Conservation (phyloP, 495 filamentous ascomycete species). For the Diplogelasinospora grovesii region DNA sequence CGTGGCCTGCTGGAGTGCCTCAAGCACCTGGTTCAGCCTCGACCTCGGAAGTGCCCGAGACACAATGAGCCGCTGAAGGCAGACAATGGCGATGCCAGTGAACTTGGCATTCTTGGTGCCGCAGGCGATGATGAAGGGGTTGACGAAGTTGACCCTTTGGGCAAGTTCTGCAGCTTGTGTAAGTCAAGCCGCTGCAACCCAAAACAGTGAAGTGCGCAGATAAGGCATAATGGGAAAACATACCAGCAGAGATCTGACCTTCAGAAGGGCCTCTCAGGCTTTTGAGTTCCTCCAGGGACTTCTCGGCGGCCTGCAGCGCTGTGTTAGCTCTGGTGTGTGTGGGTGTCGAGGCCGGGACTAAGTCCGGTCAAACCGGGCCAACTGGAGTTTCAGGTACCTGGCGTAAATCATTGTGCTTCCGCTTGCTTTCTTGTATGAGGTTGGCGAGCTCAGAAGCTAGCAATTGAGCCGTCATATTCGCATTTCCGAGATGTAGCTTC, state of each 20-base stretch:
- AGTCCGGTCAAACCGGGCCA: too few relatives aligned
- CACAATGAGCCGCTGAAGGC: constrained; percentile 81
- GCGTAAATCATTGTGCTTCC: constrained; percentile 82
- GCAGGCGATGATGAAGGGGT: constrained; percentile 90
- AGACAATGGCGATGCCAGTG: constrained; percentile 76
- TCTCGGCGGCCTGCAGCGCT: constrained; percentile 76
- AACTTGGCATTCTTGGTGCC: constrained; percentile 82
- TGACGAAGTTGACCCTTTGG: constrained; percentile 72
- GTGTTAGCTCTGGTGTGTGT: neutral
- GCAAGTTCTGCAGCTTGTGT: constrained; percentile 61
- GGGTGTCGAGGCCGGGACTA: constrained; percentile 12
- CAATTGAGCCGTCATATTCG: constrained; percentile 87
- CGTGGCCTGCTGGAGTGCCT: constrained; percentile 78
- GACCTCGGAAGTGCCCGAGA: constrained; percentile 66
- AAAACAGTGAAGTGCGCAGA: neutral
- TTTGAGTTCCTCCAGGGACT: constrained; percentile 86
- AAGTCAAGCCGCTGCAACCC: neutral
- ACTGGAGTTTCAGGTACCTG: too few relatives aligned
- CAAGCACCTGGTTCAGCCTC: constrained; percentile 73
- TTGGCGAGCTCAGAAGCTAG: constrained; percentile 83
- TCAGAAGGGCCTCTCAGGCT: constrained; percentile 68
- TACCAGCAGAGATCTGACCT: constrained; percentile 78
- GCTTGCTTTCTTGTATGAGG: constrained; percentile 90
- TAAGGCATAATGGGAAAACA: constrained; percentile 14
- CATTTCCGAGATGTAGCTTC: constrained; percentile 11